Evolutionary conservation across 805 yeast species (phyloP), one percentile per base, ranked within the genome.

Genomic region (Millerago galiae): DNA sequence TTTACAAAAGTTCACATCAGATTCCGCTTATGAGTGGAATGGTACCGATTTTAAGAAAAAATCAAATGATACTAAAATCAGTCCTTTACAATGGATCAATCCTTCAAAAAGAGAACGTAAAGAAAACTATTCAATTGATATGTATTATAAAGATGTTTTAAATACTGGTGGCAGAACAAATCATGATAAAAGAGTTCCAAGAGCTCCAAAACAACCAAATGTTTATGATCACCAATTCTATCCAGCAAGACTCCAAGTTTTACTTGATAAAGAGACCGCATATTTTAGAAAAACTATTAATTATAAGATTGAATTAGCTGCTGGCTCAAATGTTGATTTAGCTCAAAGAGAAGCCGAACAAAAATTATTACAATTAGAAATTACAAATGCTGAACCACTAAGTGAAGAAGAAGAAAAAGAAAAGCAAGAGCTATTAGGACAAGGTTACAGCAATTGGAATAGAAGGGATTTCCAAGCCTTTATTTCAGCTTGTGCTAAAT

Each of bases 171-270:
- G 83, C 37, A 71, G 84, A 53, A 59, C 80, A 0, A 38, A 63
- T 0, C 53, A 59, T 8, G 58, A 68, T 41, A 66, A 67, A 40
- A 69, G 75, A 9, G 83, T 82, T 2, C 93, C 95, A 14, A 77
- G 75, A 48, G 86, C 95, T 35, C 97, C 98, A 30, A 87, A 83
- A 56, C 93, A 87, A 53, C 67, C 85, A 46, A 80, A 79, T 45
- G 70, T 87, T 32, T 86, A 83, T 58, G 96, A 93, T 57, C 96
- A 90, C 63, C 99, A 93, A 62, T 87, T 93, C 54, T 86, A 75
- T 60, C 88, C 95, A 1, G 72, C 81, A n/a, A 74, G 84, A 56
- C 66, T 93, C 36, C 70, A 75, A 49, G 88, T 83, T 42, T 60
- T 93, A 33, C 79, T 84, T 56, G 95, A 88, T 45, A 74, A 81